These are phyloP conservation scores for Salinomyces thailandicus DNA, from an alignment of 2,329 filamentous ascomycete species.

Conservation along the genomic window DNA sequence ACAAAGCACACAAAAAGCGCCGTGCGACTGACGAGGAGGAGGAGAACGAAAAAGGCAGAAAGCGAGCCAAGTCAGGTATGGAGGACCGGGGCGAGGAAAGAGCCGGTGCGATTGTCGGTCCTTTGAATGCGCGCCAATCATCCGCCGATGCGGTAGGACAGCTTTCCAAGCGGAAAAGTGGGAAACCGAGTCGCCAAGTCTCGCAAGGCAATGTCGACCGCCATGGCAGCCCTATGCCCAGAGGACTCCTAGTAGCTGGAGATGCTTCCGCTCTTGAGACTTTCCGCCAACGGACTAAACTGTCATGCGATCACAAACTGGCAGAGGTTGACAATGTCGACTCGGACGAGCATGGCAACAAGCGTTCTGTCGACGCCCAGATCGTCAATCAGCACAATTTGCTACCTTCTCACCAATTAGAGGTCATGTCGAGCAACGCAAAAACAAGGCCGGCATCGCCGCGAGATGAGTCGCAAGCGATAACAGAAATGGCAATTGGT, in stretches of 20 bases:
- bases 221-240: conserved; percentile 22
- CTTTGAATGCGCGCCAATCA: no score
- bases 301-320: conserved; percentile 9
- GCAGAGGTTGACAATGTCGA: neutral
- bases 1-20: no score
- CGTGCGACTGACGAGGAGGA: no score
- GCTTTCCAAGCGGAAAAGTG: neutral
- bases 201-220: conserved; percentile 21
- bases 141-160: no score
- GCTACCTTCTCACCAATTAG: conserved; percentile 9
- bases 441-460: conserved; percentile 34
- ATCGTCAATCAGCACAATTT: neutral
- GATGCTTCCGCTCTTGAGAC: conserved; percentile 17
- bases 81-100: no score
- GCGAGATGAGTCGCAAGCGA: conserved; percentile 28
- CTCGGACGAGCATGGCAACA: neutral
- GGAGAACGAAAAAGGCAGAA: no score
- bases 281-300: conserved; percentile 15
- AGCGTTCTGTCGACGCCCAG: neutral
- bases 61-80: no score
- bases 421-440: conserved; percentile 30
- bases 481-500: conserved; percentile 27
- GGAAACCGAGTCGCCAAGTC: conserved; percentile 7
- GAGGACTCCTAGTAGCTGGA: conserved; percentile 13
- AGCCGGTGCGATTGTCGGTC: no score